phyloP scores from a whole-genome alignment of 805 yeast genomes.

The Ogataea pignaliae region DNA sequence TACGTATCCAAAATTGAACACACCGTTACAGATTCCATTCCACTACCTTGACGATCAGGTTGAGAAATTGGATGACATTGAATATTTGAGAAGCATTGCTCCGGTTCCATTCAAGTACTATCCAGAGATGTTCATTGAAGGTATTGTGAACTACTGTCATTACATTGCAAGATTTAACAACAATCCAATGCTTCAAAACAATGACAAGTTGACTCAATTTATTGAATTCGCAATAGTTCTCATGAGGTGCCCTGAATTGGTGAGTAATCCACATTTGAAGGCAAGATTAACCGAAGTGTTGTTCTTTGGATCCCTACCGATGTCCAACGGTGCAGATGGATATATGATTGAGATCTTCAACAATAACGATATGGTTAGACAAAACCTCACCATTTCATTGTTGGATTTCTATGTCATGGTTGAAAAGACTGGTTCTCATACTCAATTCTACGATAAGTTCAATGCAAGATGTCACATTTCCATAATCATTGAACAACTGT shows the following conservation, averaged over 20 bases:
- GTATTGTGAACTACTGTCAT: conserved; percentile 66
- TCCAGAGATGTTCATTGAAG: conserved; percentile 86
- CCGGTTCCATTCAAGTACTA: conserved; percentile 75
- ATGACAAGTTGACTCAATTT: conserved; percentile 49
- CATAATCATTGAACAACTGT: conserved; percentile 72
- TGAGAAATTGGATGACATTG: conserved; percentile 72
- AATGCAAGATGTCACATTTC: conserved; percentile 86
- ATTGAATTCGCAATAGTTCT: conserved; percentile 71
- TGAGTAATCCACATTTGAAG: conserved; percentile 92
- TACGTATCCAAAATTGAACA: conserved; percentile 44
- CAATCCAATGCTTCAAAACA: conserved; percentile 52
- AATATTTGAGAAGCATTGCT: conserved; percentile 56
- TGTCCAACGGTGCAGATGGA: conserved; percentile 59
- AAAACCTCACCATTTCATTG: conserved; percentile 73
- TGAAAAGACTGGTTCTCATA: conserved; percentile 92
- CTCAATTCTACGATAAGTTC: conserved; percentile 95
- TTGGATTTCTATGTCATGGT: conserved; percentile 90
- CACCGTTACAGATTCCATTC: conserved; percentile 48
- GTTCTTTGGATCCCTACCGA: conserved; percentile 65
- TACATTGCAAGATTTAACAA: conserved; percentile 52
- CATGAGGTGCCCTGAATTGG: conserved; percentile 76
- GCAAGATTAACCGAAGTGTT: conserved; percentile 77
- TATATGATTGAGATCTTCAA: conserved; percentile 65
- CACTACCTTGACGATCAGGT: conserved; percentile 57
- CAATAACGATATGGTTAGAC: conserved; percentile 54